Evolutionary conservation across 1,139 yeast genomes (phyloP), one percentile per base, ranked within the genome.

Genomic region (Pichia terricola): DNA sequence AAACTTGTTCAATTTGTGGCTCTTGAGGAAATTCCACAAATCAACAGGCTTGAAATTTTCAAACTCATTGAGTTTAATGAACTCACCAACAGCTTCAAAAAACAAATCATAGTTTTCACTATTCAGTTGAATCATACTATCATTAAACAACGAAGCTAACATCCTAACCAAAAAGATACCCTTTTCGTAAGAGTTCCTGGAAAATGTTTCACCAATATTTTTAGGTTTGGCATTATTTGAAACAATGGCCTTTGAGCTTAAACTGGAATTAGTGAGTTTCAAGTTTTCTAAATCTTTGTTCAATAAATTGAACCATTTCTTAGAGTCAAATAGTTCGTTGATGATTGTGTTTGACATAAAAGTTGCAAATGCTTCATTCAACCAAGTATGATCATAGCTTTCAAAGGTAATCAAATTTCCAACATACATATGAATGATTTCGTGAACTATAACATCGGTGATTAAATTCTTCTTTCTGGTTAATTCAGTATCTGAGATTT

Each of bases 341-440:
- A 56, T 44, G 1, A 59, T 32, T 11, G 55, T 42, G 40, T 50
- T 50, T 22, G 67, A 72, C 78, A 78, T 56, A 41, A 59, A 59
- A 0, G 89, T 81, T 0, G 91, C 89, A 63, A 82, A 78, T 2
- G 85, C 66, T 62, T 83, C 94, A 53, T 81, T 81, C 48, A 83
- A 66, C 89, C 91, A 81, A 37, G 82, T 64, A 53, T 73, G 68
- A 43, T 70, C 71, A 82, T 87, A 82, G 32, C 75, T 73, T 44
- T 79, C 82, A 54, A 81, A 81, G 0, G 84, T 68, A 1, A 81
- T 70, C 53, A 69, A 66, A 52, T 82, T 78, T 3, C 91, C 91
- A 40, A 83, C 63, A 86, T 87, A 83, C 62, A 82, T 89, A 57
- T 83, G 94, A 26, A 81, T 77, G 50, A 82, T 58, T 58, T 82